These are phyloP conservation scores for Ogataea hybrid DNA, from an alignment of 1,139 yeast species.

Conservation along the genomic window DNA sequence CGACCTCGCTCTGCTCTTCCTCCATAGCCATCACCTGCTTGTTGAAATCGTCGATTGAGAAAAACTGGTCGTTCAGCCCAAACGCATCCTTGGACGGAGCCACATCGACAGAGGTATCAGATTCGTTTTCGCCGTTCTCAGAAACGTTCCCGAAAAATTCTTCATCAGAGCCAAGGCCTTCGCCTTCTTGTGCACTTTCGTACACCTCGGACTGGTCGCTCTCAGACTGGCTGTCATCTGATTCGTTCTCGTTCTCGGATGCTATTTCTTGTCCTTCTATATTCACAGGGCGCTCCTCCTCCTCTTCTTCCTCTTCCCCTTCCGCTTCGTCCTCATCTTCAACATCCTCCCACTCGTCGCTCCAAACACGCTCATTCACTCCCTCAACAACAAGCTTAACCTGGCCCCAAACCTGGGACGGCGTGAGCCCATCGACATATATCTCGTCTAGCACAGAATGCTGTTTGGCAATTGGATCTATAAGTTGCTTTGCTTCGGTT, in stretches of 20 bases:
- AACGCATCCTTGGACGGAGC: slow-evolving; percentile 44
- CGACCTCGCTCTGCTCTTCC: slow-evolving; percentile 54
- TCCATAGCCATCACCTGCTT: slow-evolving; percentile 31
- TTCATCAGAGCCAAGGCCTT: slow-evolving; percentile 38
- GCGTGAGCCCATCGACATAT: slow-evolving; percentile 81
- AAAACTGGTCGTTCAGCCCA: slow-evolving; percentile 82
- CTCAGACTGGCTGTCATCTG: slow-evolving; percentile 21
- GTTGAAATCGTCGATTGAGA: slow-evolving; percentile 64
- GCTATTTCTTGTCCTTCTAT: slow-evolving; percentile 11
- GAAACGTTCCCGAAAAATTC: slow-evolving; percentile 14
- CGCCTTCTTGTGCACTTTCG: slow-evolving; percentile 33
- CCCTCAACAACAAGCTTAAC: slow-evolving; percentile 79
- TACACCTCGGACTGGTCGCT: slow-evolving; percentile 26
- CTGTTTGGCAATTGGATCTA: slow-evolving; percentile 64
- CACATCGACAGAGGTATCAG: slow-evolving; percentile 25
- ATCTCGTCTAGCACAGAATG: slow-evolving; percentile 79
- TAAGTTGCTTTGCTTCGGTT: slow-evolving; percentile 46
- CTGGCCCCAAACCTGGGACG: slow-evolving; percentile 93
- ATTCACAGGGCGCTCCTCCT: slow-evolving; percentile 27
- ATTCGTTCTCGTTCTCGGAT: slow-evolving; percentile 21
- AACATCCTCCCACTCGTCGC: slow-evolving; percentile 23
- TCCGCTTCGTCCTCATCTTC: slow-evolving; percentile 23
- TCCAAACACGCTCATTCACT: slow-evolving; percentile 55
- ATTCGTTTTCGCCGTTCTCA: slow-evolving; percentile 26
- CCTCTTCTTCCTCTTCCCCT: slow-evolving; percentile 28